phyloP scores from a whole-genome alignment of 1,284 basidiomycete species.

The Hymenochaete sp. region DNA sequence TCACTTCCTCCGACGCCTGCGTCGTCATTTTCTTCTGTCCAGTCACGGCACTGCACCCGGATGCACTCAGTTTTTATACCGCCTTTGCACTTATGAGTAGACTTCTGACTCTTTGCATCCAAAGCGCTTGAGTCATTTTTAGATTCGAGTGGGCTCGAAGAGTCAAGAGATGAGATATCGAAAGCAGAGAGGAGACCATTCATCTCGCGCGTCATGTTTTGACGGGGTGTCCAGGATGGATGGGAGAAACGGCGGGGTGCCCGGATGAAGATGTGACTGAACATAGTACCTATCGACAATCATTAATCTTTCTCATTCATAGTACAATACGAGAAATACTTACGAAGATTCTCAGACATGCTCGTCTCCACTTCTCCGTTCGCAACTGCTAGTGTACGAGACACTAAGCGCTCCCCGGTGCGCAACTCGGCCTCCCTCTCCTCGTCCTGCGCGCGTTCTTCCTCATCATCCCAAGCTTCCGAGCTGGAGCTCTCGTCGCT shows the following conservation, averaged over 20 bases:
- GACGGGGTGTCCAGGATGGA: conserved; percentile 66
- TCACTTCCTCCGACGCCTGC: neutral
- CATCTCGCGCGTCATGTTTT: conserved; percentile 38
- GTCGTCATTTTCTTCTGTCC: neutral
- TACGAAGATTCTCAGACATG: conserved; percentile 54
- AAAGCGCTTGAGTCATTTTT: too few species aligned
- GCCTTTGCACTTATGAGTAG: conserved; percentile 19
- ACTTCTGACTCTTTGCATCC: conserved; percentile 6
- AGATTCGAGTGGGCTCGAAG: too few species aligned
- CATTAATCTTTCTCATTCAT: neutral
- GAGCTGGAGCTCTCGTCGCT: conserved; percentile 20
- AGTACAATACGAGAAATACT: conserved; percentile 18
- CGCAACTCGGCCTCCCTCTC: conserved; percentile 19
- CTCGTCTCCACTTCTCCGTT: conserved; percentile 49
- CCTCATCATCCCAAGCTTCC: conserved; percentile 21
- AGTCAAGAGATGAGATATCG: conserved; percentile 23
- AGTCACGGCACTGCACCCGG: conserved; percentile 35
- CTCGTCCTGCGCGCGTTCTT: conserved; percentile 21
- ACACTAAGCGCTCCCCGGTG: conserved; percentile 49
- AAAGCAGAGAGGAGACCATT: conserved; percentile 34
- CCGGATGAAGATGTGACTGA: conserved; percentile 59
- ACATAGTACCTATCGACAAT: conserved; percentile 45
- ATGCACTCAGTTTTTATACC: conserved; percentile 47
- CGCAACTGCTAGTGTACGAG: conserved; percentile 49
- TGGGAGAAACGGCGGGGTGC: conserved; percentile 64